phyloP scores from a whole-genome alignment of 495 filamentous ascomycete genomes.

The Clavariopsis aquatica region DNA sequence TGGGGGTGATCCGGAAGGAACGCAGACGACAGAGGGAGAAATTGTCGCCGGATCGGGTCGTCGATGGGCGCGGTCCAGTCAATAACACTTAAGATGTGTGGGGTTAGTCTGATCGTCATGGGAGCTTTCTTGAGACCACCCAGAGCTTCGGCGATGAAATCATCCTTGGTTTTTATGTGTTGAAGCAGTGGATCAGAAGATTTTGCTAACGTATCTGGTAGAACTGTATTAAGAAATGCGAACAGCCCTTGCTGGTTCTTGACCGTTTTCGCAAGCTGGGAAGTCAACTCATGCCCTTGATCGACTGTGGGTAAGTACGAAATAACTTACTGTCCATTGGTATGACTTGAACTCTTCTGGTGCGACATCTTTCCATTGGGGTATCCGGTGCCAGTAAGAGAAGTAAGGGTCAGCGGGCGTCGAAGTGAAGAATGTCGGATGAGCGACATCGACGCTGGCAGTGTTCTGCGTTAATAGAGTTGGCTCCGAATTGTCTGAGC shows the following conservation, averaged over 20 bases:
- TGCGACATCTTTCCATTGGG: conserved; percentile 49
- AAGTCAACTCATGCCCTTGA: neutral
- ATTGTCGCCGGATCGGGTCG: conserved; percentile 58
- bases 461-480: too few species aligned
- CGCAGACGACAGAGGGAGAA: conserved; percentile 53
- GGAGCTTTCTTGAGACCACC: conserved; percentile 52
- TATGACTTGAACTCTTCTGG: conserved; percentile 51
- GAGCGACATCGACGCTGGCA: too few species aligned
- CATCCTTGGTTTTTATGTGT: conserved; percentile 48
- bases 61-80: conserved; percentile 58
- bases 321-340: conserved; percentile 50
- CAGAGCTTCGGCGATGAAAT: conserved; percentile 55
- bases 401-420: too few species aligned
- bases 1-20: conserved; percentile 54
- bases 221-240: conserved; percentile 48
- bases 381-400: conserved; percentile 49
- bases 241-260: conserved; percentile 46
- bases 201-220: conserved; percentile 48
- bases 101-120: conserved; percentile 59
- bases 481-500: too few species aligned
- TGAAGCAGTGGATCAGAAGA: conserved; percentile 31
- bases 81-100: conserved; percentile 55
- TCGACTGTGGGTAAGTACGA: neutral
- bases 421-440: too few species aligned
- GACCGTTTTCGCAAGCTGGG: conserved; percentile 45